Conservation (phyloP, 2,329 filamentous ascomycete genomes). For the Botrytis pseudocinerea region DNA sequence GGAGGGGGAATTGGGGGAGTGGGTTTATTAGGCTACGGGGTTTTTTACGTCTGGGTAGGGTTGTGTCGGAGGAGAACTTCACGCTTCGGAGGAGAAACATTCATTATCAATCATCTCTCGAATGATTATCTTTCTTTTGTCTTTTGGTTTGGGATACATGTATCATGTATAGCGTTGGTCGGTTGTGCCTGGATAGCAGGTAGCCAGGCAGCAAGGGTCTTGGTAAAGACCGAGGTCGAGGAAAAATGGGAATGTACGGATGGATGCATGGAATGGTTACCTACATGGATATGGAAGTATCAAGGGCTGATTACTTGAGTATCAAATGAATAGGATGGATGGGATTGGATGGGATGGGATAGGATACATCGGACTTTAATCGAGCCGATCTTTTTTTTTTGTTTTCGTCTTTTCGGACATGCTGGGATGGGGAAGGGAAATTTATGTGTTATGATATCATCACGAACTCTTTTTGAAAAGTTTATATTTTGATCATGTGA, state of each 20-base stretch:
- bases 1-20: not conserved
- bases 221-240: not conserved
- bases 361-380: not conserved
- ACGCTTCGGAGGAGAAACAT: not conserved
- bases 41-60: not conserved
- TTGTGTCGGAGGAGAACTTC: not conserved
- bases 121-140: not conserved
- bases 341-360: not conserved
- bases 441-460: too few relatives aligned
- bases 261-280: not conserved
- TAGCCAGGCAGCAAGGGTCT: not conserved
- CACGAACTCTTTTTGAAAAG: too few relatives aligned
- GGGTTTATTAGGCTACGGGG: not conserved
- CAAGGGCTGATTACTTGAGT: conserved; percentile 2
- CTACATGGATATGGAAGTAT: not conserved
- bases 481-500: too few relatives aligned
- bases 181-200: too few relatives aligned
- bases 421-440: too few relatives aligned
- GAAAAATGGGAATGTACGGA: not conserved
- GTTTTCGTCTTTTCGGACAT: not conserved
- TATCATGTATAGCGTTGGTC: too few relatives aligned
- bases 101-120: not conserved
- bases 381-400: not conserved
- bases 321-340: not conserved
- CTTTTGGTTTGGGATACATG: too few relatives aligned